Percentiles rank a stretch among this genome's conserved stretches.
Conservation (phyloP, 2,329 filamentous ascomycete species). For the Phyllachora maydis region DNA sequence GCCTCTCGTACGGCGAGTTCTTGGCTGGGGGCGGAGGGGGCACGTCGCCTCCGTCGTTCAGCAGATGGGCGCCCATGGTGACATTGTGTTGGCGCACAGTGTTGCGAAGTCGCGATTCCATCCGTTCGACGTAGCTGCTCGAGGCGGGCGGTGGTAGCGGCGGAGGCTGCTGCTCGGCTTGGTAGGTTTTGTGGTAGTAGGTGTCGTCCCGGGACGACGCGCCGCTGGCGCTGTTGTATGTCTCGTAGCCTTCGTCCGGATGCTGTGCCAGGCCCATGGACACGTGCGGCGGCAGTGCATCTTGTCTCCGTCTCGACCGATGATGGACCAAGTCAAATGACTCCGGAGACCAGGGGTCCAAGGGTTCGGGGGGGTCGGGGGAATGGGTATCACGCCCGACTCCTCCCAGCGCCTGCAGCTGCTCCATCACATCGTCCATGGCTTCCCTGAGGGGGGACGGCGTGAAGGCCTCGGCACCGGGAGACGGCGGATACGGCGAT, state of each 20-base stretch:
- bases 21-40: constrained; percentile 42
- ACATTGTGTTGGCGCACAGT: constrained; percentile 42
- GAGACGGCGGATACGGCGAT: constrained; percentile 49
- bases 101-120: constrained; percentile 64
- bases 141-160: no score
- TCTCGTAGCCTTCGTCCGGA: constrained; percentile 38
- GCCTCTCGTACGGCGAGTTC: constrained; percentile 24
- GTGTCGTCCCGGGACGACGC: constrained; percentile 27
- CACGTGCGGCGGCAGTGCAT: constrained; percentile 39
- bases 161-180: constrained; percentile 29
- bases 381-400: constrained; percentile 28
- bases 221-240: constrained; percentile 27
- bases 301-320: constrained; percentile 14
- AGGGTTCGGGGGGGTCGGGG: constrained; percentile 30
- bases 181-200: constrained; percentile 15
- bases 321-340: constrained; percentile 44
- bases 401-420: constrained; percentile 67
- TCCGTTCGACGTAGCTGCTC: constrained; percentile 77
- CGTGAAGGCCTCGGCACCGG: constrained; percentile 48
- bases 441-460: constrained; percentile 83
- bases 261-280: constrained; percentile 46
- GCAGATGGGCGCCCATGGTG: constrained; percentile 22
- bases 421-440: constrained; percentile 97
- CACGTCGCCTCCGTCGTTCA: constrained; percentile 26
- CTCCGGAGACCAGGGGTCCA: constrained; percentile 79